A percentile compares a stretch with the other conserved stretches of the same genome.
phyloP scores from a whole-genome alignment of 2,329 filamentous ascomycete species.

The Helotiales sp. region DNA sequence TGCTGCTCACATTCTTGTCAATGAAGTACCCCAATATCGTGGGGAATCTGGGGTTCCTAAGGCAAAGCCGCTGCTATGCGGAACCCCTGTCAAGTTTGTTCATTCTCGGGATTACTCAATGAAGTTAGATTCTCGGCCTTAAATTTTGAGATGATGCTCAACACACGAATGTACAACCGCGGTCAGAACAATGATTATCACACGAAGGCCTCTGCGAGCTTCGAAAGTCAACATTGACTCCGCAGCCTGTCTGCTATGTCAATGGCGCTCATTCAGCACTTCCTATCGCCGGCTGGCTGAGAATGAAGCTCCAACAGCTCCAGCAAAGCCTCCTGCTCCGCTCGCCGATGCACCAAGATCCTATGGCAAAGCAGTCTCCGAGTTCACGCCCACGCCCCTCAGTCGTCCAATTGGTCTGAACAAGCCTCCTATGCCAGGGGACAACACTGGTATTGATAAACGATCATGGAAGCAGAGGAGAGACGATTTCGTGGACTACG shows the following conservation, averaged over 20 bases:
- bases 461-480: slow-evolving; percentile 67
- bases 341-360: slow-evolving; percentile 59
- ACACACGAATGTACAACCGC: background rate
- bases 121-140: no score
- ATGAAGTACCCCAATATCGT: background rate
- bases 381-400: slow-evolving; percentile 60
- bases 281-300: slow-evolving; percentile 41
- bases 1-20: background rate
- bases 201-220: slow-evolving; percentile 22
- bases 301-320: slow-evolving; percentile 25
- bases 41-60: no score
- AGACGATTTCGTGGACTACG: slow-evolving; percentile 81
- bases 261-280: slow-evolving; percentile 51
- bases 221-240: slow-evolving; percentile 21
- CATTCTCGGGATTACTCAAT: background rate
- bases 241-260: slow-evolving; percentile 49
- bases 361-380: slow-evolving; percentile 55
- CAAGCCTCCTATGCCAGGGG: slow-evolving; percentile 69
- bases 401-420: slow-evolving; percentile 80
- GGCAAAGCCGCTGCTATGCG: no score
- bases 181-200: slow-evolving; percentile 28
- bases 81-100: no score
- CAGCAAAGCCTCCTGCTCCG: slow-evolving; percentile 40
- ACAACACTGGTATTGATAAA: slow-evolving; percentile 77
- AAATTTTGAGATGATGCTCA: background rate